Conservation (phyloP, 2,329 filamentous ascomycete species). For the Clarireedia monteithiana region DNA sequence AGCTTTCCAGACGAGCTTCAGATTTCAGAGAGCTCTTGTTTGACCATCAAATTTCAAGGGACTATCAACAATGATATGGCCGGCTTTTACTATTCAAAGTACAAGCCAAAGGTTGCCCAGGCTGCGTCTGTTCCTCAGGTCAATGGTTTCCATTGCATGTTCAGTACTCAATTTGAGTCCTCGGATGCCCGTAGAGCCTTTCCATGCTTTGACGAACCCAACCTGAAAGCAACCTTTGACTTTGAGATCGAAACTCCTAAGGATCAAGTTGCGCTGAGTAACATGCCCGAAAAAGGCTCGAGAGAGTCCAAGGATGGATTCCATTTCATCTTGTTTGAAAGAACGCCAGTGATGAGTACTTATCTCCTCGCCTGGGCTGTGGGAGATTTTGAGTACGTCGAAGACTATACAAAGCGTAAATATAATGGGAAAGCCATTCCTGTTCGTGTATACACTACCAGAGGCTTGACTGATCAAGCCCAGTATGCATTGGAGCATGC, state of each 20-base stretch:
- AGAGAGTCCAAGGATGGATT: conserved; percentile 53
- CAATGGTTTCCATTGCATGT: conserved; percentile 61
- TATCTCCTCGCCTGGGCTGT: conserved; percentile 90
- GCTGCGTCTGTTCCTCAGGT: conserved; percentile 72
- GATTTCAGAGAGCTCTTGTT: conserved; percentile 53
- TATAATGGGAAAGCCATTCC: conserved; percentile 90
- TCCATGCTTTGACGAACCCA: conserved; percentile 97
- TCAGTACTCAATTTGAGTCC: conserved; percentile 96
- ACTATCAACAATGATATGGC: conserved; percentile 86
- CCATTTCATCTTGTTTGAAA: conserved; percentile 72
- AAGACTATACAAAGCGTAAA: conserved; percentile 79
- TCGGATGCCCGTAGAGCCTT: conserved; percentile 93
- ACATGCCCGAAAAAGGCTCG: conserved; percentile 82
- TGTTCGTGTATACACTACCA: conserved; percentile 91
- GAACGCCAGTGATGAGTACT: conserved; percentile 79
- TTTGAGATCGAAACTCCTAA: conserved; percentile 86
- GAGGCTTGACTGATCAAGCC: conserved; percentile 88
- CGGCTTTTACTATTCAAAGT: conserved; percentile 90
- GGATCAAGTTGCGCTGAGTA: conserved; percentile 82
- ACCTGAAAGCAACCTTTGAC: conserved; percentile 93
- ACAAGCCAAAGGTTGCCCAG: conserved; percentile 69
- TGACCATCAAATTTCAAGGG: conserved; percentile 70
- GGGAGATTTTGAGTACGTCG: conserved; percentile 94
- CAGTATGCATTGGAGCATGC: conserved; percentile 85
- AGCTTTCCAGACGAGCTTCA: conserved; percentile 66